A percentile compares a stretch with the other conserved stretches of the same genome.
Evolutionary conservation across 2,329 filamentous ascomycete genomes (phyloP).

Genomic region (Fusarium pseudonygamai): DNA sequence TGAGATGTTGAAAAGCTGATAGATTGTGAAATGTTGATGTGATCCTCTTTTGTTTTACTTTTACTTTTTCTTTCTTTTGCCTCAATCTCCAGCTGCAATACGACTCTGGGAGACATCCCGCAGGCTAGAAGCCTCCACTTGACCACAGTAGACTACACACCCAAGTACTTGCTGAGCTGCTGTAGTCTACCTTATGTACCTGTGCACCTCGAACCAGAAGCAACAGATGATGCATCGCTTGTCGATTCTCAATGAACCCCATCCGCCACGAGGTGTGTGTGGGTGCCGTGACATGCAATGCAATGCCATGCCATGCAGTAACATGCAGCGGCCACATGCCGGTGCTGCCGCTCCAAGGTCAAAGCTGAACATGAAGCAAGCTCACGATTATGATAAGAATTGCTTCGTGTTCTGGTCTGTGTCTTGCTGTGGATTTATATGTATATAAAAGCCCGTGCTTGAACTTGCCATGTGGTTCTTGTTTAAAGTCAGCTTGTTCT

Average conservation of each 20-base stretch:
- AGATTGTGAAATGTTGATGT: background rate
- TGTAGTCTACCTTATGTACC: background rate
- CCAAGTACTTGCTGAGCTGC: background rate
- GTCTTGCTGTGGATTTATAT: background rate
- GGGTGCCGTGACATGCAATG: background rate
- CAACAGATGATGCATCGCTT: slow-evolving; percentile 2
- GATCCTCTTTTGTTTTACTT: background rate
- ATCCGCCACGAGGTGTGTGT: slow-evolving; percentile 23
- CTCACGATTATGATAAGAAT: background rate
- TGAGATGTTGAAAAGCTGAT: background rate
- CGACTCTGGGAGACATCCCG: slow-evolving; percentile 10
- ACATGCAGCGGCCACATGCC: background rate
- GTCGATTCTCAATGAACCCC: background rate
- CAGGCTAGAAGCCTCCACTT: background rate
- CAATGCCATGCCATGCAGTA: background rate
- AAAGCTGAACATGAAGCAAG: slow-evolving; percentile 12
- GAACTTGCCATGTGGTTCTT: slow-evolving; percentile 7
- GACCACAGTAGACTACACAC: background rate
- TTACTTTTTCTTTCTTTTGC: background rate
- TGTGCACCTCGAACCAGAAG: slow-evolving; percentile 4
- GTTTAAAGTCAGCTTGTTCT: background rate
- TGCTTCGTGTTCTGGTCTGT: background rate
- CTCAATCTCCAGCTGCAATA: slow-evolving; percentile 13
- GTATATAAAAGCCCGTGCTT: background rate
- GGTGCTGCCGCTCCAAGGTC: slow-evolving; percentile 3